A percentile compares a stretch with the other conserved stretches of the same genome.
phyloP scores from a whole-genome alignment of 2,329 filamentous ascomycete species.

The Trichoderma polysporum region DNA sequence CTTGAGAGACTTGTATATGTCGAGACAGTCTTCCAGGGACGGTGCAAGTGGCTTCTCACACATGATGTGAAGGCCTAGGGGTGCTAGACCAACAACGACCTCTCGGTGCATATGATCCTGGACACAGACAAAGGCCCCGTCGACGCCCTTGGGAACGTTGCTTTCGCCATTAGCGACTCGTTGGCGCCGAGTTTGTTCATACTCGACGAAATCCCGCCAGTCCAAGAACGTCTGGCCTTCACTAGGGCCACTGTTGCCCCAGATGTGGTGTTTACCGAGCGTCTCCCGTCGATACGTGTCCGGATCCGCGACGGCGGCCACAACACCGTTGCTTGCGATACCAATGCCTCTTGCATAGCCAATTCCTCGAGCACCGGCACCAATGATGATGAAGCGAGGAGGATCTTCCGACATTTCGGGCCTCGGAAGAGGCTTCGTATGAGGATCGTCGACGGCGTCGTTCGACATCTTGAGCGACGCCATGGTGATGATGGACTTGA shows the following conservation, averaged over 20 bases:
- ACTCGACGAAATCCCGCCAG: constrained; percentile 76
- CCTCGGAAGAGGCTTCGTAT: constrained; percentile 37
- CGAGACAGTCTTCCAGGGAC: constrained; percentile 72
- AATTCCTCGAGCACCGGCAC: constrained; percentile 76
- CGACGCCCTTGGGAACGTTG: constrained; percentile 53
- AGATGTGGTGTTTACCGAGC: constrained; percentile 72
- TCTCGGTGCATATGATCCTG: constrained; percentile 86
- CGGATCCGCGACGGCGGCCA: constrained; percentile 81
- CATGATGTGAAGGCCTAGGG: constrained; percentile 75
- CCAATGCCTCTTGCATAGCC: constrained; percentile 69
- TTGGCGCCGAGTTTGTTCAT: constrained; percentile 63
- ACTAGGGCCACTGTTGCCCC: constrained; percentile 52
- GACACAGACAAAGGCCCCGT: constrained; percentile 65
- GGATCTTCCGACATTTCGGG: constrained; percentile 49
- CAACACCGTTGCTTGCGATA: constrained; percentile 63
- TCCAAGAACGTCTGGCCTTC: constrained; percentile 68
- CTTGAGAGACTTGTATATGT: constrained; percentile 63
- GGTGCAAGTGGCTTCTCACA: constrained; percentile 94
- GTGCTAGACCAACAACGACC: constrained; percentile 72
- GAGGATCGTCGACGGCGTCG: neutral
- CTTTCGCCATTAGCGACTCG: constrained; percentile 49
- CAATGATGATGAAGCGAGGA: constrained; percentile 74
- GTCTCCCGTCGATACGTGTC: constrained; percentile 70
- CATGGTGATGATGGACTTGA: constrained; percentile 21
- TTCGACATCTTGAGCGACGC: constrained; percentile 26